These are phyloP conservation scores for Daedaleopsis nitida DNA, from an alignment of 768 basidiomycete species.

Conservation along the genomic window DNA sequence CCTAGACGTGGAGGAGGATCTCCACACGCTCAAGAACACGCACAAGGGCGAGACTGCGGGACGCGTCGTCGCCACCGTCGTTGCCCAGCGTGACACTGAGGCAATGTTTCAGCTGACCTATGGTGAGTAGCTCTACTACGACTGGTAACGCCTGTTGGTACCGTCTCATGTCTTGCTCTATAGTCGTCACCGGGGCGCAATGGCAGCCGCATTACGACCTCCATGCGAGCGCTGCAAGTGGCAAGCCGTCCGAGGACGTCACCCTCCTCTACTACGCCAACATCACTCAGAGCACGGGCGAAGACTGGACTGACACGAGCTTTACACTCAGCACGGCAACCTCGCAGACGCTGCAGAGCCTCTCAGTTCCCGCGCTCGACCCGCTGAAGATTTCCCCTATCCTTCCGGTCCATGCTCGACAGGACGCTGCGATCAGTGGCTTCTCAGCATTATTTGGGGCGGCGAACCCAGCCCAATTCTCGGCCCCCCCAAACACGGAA, in stretches of 20 bases:
- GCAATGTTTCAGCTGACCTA: slow-evolving; percentile 54
- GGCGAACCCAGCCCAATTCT: too few species aligned
- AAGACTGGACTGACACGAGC: slow-evolving; percentile 55
- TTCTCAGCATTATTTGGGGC: too few species aligned
- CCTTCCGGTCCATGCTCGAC: background rate
- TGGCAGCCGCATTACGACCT: slow-evolving; percentile 65
- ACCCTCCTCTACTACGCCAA: slow-evolving; percentile 51
- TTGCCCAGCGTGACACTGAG: background rate
- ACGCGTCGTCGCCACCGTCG: background rate
- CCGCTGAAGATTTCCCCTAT: background rate
- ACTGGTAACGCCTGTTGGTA: too few species aligned
- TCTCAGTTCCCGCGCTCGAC: slow-evolving; percentile 16
- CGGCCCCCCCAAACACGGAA: background rate
- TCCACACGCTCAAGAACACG: background rate
- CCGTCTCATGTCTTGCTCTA: too few species aligned
- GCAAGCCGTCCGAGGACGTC: background rate
- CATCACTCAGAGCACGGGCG: slow-evolving; percentile 57
- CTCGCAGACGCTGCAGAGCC: slow-evolving; percentile 35
- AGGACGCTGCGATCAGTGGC: too few species aligned
- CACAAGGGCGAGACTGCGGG: slow-evolving; percentile 9
- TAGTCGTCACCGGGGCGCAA: slow-evolving; percentile 53
- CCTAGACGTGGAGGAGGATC: slow-evolving; percentile 24
- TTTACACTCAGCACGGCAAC: slow-evolving; percentile 56
- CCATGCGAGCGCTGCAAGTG: slow-evolving; percentile 43
- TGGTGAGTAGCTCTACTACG: slow-evolving; percentile 35